Percentiles rank a stretch among this genome's conserved stretches.
Conservation (phyloP, 2,329 filamentous ascomycete species). For the Neonectria ditissima region DNA sequence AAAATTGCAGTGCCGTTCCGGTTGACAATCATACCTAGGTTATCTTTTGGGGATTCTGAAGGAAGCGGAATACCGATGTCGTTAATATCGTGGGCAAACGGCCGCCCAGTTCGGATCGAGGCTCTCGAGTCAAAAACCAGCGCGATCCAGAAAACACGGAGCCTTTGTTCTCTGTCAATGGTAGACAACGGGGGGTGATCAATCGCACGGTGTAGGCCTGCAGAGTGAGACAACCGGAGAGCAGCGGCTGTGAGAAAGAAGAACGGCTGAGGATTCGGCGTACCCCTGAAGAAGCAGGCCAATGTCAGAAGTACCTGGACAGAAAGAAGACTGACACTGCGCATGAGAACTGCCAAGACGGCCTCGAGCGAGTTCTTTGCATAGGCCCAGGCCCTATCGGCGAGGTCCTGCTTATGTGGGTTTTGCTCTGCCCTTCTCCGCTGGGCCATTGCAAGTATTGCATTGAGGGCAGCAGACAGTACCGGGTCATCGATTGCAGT, state of each 20-base stretch:
- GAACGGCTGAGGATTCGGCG: slow-evolving; percentile 19
- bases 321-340: slow-evolving; percentile 18
- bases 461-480: slow-evolving; percentile 12
- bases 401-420: background rate
- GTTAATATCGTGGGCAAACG: slow-evolving; percentile 11
- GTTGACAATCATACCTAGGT: slow-evolving; percentile 18
- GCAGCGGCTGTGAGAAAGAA: slow-evolving; percentile 19
- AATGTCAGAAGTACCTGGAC: slow-evolving; percentile 12
- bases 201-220: slow-evolving; percentile 9
- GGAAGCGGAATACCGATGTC: slow-evolving; percentile 10
- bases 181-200: slow-evolving; percentile 14
- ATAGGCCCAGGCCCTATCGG: slow-evolving; percentile 9
- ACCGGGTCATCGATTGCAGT: slow-evolving; percentile 10
- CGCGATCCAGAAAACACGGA: slow-evolving; percentile 14
- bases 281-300: slow-evolving; percentile 21
- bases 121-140: slow-evolving; percentile 22
- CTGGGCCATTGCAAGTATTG: slow-evolving; percentile 11
- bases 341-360: slow-evolving; percentile 10
- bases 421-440: slow-evolving; percentile 9
- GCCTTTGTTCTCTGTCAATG: slow-evolving; percentile 12
- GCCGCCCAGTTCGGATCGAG: slow-evolving; percentile 9
- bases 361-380: slow-evolving; percentile 19
- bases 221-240: slow-evolving; percentile 14
- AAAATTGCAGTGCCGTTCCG: slow-evolving; percentile 1
- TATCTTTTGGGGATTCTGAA: slow-evolving; percentile 17